Evolutionary conservation across 2,329 filamentous ascomycete species (phyloP).

Genomic region (Epichloe gansuensis): DNA sequence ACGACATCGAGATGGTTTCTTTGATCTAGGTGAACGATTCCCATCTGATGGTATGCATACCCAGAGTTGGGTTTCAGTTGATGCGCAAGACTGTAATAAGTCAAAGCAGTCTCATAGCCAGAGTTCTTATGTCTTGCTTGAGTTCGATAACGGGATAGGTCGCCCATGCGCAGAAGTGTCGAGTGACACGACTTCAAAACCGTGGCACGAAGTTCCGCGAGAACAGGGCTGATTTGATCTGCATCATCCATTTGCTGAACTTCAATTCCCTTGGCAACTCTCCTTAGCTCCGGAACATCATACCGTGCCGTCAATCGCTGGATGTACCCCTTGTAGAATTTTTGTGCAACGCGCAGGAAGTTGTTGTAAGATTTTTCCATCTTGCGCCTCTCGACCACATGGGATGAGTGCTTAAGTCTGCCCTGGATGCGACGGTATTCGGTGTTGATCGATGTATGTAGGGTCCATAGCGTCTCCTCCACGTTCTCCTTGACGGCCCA

Average conservation of each 20-base stretch:
- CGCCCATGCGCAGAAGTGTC: slow-evolving; percentile 75
- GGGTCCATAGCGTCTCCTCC: slow-evolving; percentile 64
- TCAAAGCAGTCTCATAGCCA: slow-evolving; percentile 66
- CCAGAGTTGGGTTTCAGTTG: slow-evolving; percentile 69
- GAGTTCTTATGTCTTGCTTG: slow-evolving; percentile 61
- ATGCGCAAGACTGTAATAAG: slow-evolving; percentile 74
- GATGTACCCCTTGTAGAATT: slow-evolving; percentile 79
- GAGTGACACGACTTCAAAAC: slow-evolving; percentile 67
- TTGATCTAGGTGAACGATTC: slow-evolving; percentile 68
- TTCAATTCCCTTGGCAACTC: slow-evolving; percentile 29
- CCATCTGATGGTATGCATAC: slow-evolving; percentile 78
- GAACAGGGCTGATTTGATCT: slow-evolving; percentile 30
- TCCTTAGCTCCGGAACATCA: slow-evolving; percentile 36
- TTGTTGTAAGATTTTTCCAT: slow-evolving; percentile 68
- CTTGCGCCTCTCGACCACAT: slow-evolving; percentile 56
- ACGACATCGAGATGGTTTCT: slow-evolving; percentile 71
- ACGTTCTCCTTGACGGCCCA: slow-evolving; percentile 49
- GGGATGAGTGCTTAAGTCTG: slow-evolving; percentile 36
- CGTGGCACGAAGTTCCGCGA: slow-evolving; percentile 38
- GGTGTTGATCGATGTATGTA: slow-evolving; percentile 64
- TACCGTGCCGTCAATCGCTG: slow-evolving; percentile 57
- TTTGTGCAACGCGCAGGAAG: slow-evolving; percentile 78
- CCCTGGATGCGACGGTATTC: slow-evolving; percentile 61
- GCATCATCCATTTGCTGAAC: slow-evolving; percentile 28
- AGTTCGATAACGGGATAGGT: slow-evolving; percentile 74